Evolutionary conservation across 2,329 filamentous ascomycete species (phyloP), one percentile per base, ranked within the genome.

Genomic region (Colletotrichum tropicale): DNA sequence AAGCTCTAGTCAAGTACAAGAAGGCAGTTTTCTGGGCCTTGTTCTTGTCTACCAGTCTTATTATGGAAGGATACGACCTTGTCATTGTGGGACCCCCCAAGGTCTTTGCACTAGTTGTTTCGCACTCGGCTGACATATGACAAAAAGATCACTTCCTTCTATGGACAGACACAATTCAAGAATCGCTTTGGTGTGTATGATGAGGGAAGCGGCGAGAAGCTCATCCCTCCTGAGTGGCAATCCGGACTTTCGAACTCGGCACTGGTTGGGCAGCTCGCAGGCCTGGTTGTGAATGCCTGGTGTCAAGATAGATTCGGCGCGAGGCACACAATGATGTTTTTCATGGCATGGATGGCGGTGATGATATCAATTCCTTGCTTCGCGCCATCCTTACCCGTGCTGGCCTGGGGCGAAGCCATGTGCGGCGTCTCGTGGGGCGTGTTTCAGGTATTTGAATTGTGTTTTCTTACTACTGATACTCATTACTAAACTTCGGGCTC

Each of bases 41-140:
- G 56, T 78, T 82, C 26, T 55, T 88, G 64, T 87, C 86, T 8
- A 84, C 84, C 18, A 84, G 85, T 5, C 84, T 89, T 64, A 83
- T 89, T 76, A 89, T 89, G 88, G 88, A 89, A 76, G 88, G 88
- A 5, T 89, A 89, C 79, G 88, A 89, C 67, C 83, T 86, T 3
- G 86, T 85, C 36, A 81, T 89, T 1, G 79, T 89, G 15, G 78
- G 83, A n/a, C 85, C 10, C 43, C 43, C 18, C 8, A 43, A 12
- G 10, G 6, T 5, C 10, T 21, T 10, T 21, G 10, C 8, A 52
- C 43, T 12, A 21, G 10, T 13, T 21, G 6, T n/a, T 48, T 21
- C n/a, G n/a, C 43, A n/a, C n/a, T 52, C n/a, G 3, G n/a, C 43
- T 52, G 43, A 52, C n/a, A 12, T 6, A 13, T 8, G 6, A 21